Percentiles rank a stretch among this genome's conserved stretches.
Conservation (phyloP, 139 green algal genomes). For the Closterium sp. region DNA sequence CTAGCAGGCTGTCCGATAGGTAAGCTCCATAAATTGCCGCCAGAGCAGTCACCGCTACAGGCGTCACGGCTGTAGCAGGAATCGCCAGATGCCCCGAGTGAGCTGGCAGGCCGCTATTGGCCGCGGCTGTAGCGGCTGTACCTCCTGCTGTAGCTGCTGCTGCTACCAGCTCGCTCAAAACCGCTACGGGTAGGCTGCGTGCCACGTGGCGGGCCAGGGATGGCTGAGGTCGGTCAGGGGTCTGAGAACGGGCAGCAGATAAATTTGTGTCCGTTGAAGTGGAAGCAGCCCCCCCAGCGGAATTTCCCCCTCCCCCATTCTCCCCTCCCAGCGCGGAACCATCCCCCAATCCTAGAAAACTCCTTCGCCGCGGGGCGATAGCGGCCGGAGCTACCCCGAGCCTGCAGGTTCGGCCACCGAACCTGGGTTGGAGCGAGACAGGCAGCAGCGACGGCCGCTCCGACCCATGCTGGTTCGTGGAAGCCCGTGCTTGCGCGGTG, state of each 20-base stretch:
- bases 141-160: not conserved
- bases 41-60: slow-evolving; percentile 40
- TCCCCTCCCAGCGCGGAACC: not conserved
- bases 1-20: slow-evolving; percentile 36
- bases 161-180: not conserved
- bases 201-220: not conserved
- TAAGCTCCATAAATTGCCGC: slow-evolving; percentile 44
- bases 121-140: not conserved
- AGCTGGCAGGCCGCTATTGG: not conserved
- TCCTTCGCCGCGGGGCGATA: not conserved
- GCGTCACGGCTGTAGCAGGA: slow-evolving; percentile 28
- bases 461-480: not conserved
- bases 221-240: not conserved
- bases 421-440: not conserved
- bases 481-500: not conserved
- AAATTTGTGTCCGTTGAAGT: not conserved
- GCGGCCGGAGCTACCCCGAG: not conserved
- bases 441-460: no score
- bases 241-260: not conserved
- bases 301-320: not conserved
- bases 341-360: not conserved
- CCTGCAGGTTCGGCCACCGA: not conserved
- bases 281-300: not conserved
- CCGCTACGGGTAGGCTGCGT: not conserved
- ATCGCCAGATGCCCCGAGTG: not conserved